These are phyloP conservation scores for Alnus rubra DNA, from an alignment of 306 rosid genomes.

Conservation along the genomic window DNA sequence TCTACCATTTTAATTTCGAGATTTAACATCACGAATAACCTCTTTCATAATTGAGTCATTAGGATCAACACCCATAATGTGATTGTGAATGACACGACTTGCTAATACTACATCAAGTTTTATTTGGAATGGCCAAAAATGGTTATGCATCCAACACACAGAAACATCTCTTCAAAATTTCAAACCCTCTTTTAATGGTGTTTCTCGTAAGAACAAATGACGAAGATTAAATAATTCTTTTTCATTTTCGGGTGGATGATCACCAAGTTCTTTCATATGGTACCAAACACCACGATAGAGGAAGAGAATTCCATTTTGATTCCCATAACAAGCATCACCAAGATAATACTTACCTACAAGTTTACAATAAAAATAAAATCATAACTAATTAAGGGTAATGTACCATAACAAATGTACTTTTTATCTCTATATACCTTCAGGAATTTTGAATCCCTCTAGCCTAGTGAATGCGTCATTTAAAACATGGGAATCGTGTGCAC, in stretches of 20 bases:
- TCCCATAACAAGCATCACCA: not conserved
- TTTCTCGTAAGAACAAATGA: not conserved
- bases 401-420: no score
- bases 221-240: not conserved
- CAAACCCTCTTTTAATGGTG: not conserved
- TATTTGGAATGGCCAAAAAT: not conserved
- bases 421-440: no score
- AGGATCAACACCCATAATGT: not conserved
- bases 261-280: not conserved
- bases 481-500: not conserved
- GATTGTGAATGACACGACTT: not conserved
- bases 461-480: not conserved
- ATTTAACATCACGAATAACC: not conserved
- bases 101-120: not conserved
- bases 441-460: no score
- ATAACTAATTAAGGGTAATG: no score
- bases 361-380: not conserved
- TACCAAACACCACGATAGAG: not conserved
- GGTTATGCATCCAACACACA: not conserved
- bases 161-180: not conserved
- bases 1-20: not conserved
- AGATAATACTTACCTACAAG: not conserved
- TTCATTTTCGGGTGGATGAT: not conserved
- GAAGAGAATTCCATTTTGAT: not conserved
- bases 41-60: no score